Percentiles rank a stretch among this genome's conserved stretches.
Conservation (phyloP, 257 asterid species). For the Solanum pimpinellifolium region DNA sequence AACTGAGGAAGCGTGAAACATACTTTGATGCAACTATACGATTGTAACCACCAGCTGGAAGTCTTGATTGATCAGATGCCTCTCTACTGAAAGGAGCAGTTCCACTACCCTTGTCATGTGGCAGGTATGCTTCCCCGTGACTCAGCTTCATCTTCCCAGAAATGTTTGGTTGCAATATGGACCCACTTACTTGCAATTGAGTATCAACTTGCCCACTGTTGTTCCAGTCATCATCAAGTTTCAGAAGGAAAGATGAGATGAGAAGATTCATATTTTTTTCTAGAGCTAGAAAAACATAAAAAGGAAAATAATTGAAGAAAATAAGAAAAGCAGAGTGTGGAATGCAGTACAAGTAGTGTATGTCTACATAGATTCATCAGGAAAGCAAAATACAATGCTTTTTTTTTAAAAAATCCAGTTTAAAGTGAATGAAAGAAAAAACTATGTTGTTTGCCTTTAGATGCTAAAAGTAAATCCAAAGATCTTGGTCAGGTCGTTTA, state of each 20-base stretch:
- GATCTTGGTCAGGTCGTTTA: neutral
- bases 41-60: slow-evolving; percentile 61
- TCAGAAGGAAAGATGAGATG: slow-evolving; percentile 1
- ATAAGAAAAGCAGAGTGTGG: neutral
- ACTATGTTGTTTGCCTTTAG: neutral
- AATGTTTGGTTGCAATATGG: slow-evolving; percentile 91
- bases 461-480: neutral
- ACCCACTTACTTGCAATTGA: slow-evolving; percentile 85
- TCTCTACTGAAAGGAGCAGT: slow-evolving; percentile 60
- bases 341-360: neutral
- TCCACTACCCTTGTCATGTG: slow-evolving; percentile 96
- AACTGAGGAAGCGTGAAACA: slow-evolving; percentile 81
- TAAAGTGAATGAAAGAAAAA: neutral
- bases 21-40: slow-evolving; percentile 87
- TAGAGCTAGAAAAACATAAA: neutral
- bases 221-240: slow-evolving; percentile 18
- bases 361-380: neutral
- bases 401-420: neutral
- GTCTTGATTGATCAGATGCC: slow-evolving; percentile 33
- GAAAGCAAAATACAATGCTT: neutral
- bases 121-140: slow-evolving; percentile 95
- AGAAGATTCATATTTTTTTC: neutral
- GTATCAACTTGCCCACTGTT: slow-evolving; percentile 97
- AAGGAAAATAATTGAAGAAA: neutral
- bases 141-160: slow-evolving; percentile 91